A percentile compares a stretch with the other conserved stretches of the same genome.
These are phyloP conservation scores for Trematosphaeria pertusa DNA, from an alignment of 2,329 filamentous ascomycete species.

Conservation along the genomic window DNA sequence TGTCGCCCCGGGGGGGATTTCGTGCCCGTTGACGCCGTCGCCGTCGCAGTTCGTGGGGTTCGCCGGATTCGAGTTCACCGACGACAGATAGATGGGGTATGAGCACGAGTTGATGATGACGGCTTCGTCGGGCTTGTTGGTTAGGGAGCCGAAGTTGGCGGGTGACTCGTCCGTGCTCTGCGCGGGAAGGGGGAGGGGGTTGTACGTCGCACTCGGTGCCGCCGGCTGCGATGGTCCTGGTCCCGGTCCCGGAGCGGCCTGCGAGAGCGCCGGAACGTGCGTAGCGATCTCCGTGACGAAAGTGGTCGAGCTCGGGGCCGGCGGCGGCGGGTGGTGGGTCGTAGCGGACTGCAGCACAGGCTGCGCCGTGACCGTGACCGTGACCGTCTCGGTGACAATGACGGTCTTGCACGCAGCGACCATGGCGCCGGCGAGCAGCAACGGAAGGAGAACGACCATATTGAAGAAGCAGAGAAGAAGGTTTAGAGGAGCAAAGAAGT, in stretches of 20 bases:
- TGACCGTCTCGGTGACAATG: constrained; percentile 19
- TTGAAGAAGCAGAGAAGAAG: background rate
- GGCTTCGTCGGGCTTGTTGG: constrained; percentile 9
- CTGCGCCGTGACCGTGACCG: constrained; percentile 6
- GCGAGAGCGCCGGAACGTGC: background rate
- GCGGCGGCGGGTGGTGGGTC: background rate
- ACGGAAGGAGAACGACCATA: constrained; percentile 6
- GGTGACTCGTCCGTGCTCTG: constrained; percentile 3
- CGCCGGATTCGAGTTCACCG: constrained; percentile 20
- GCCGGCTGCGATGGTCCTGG: background rate
- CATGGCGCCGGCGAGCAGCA: constrained; percentile 1
- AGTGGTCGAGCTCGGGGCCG: background rate
- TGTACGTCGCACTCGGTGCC: constrained; percentile 1
- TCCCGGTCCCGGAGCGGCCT: background rate
- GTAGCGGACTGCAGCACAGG: background rate
- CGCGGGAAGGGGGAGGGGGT: constrained; percentile 5
- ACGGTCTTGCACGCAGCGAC: constrained; percentile 8
- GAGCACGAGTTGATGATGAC: constrained; percentile 26
- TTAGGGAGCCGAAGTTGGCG: constrained; percentile 10
- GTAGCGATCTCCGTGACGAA: background rate
- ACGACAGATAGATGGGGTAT: constrained; percentile 24
- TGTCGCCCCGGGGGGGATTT: constrained; percentile 9
- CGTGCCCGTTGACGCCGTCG: background rate
- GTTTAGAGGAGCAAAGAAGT: no score
- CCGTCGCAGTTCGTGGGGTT: background rate